These are phyloP conservation scores for Boletellus sp. DNA, from an alignment of 1,284 basidiomycete genomes.

Conservation along the genomic window DNA sequence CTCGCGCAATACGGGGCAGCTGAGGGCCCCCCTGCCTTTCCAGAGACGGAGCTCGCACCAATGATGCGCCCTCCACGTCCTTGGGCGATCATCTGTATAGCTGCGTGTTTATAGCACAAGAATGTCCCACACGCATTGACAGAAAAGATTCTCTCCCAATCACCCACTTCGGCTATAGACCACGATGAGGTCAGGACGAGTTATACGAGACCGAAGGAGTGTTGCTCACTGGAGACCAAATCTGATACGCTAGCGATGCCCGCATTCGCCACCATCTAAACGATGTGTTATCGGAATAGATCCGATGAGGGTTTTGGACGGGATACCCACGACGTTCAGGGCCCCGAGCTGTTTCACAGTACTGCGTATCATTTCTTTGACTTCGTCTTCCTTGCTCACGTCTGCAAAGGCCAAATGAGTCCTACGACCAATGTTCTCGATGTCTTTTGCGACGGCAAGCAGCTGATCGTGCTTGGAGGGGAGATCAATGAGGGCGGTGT, in stretches of 20 bases:
- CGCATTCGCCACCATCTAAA: neutral
- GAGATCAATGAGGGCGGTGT: constrained; percentile 15
- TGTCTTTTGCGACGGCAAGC: neutral
- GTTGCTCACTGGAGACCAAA: neutral
- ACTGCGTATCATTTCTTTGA: neutral
- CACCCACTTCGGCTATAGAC: constrained; percentile 18
- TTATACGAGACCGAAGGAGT: too few relatives aligned
- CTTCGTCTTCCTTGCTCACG: neutral
- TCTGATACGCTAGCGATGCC: neutral
- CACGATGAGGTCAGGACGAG: too few relatives aligned
- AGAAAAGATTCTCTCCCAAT: constrained; percentile 24
- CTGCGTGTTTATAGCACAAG: constrained; percentile 21
- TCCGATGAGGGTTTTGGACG: neutral
- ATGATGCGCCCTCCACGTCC: constrained; percentile 39
- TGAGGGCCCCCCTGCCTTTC: constrained; percentile 13
- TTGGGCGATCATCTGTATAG: constrained; percentile 35
- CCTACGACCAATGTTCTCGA: neutral
- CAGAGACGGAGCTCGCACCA: constrained; percentile 29
- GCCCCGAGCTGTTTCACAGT: neutral
- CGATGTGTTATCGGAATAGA: neutral
- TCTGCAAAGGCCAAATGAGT: neutral
- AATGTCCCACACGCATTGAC: constrained; percentile 7
- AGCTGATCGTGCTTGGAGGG: constrained; percentile 2
- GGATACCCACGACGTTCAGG: neutral
- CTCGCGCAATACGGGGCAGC: constrained; percentile 22